Base-by-base conservation (phyloP, 106 monocot species). In the Acanthochlamys bracteata region DNA sequence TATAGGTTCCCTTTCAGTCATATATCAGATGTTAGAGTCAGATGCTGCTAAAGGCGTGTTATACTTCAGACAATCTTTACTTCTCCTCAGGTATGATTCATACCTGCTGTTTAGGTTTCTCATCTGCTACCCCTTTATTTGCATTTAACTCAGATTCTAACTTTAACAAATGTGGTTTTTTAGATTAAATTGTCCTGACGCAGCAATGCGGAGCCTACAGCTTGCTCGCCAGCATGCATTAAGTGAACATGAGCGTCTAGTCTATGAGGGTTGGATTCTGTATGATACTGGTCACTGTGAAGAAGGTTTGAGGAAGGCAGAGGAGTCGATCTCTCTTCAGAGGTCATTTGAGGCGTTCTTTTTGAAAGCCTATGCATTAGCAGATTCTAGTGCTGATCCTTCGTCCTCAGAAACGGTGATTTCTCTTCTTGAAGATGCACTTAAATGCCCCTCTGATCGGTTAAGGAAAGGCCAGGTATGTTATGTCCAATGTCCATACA, bases 291-390 rank as follows among this genome's bases (percentile, higher is more conserved):
- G 98, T 13, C 91, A 99, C 62, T 83, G 92, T 43, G 82, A 99
- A 47, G 98, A 92, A 74, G 98, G 87, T 2, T 65, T 99, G 13
- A 67, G 62, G 15, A 99, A 99, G 75, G 88, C 92, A 24, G 92
- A 99, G 78, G 76, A 89, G 61, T 99, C 98, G 3, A 99, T 99
- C 57, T 63, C 77, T 17, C 73, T 92, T 52, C 88, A 99, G 53
- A 85, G 98, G 59, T 99, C 98, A 54, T 99, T 99, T 78, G 98
- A 99, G 72, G 98, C 92, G 39, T 99, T 99, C 83, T 99, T 99
- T 74, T 46, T 99, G 66, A 99, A 99, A 78, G 98, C 98, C 0
- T 99, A 99, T 70, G 98, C 84, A 43, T 72, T 99, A 74, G 98
- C 92, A n/a, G 98, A 99, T 80, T 92, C 98, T 14, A 80, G 79